Percentiles rank a stretch among this genome's conserved stretches.
phyloP scores from a whole-genome alignment of 2,329 filamentous ascomycete genomes.

The Exophiala mesophila region DNA sequence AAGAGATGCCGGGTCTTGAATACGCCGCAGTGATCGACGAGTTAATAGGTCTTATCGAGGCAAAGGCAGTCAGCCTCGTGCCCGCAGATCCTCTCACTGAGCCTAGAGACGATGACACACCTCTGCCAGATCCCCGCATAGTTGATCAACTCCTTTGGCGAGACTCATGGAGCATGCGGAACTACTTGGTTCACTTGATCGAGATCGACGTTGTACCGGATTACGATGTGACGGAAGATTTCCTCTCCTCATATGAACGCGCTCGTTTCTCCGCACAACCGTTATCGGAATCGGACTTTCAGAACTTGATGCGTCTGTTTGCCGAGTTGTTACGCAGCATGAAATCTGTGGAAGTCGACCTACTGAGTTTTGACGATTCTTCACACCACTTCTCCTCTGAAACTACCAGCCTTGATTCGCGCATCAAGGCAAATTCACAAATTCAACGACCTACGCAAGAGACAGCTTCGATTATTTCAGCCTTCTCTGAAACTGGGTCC shows the following conservation, averaged over 20 bases:
- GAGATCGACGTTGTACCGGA: constrained; percentile 59
- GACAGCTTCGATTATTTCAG: constrained; percentile 11
- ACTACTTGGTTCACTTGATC: constrained; percentile 70
- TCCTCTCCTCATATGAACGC: constrained; percentile 73
- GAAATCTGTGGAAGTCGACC: constrained; percentile 55
- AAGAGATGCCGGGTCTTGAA: constrained; percentile 73
- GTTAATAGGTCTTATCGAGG: constrained; percentile 84
- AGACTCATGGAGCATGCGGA: constrained; percentile 66
- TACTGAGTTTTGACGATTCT: constrained; percentile 38
- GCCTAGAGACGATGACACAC: constrained; percentile 33
- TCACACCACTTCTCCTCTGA: constrained; percentile 17
- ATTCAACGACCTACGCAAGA: constrained; percentile 4
- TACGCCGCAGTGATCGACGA: constrained; percentile 78
- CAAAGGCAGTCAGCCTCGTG: constrained; percentile 81
- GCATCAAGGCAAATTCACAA: background rate
- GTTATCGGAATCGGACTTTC: constrained; percentile 66
- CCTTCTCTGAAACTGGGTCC: constrained; percentile 16
- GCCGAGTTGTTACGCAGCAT: constrained; percentile 74
- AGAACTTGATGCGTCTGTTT: constrained; percentile 76
- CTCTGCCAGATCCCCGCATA: constrained; percentile 43
- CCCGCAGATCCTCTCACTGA: constrained; percentile 52
- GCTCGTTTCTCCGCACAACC: constrained; percentile 73
- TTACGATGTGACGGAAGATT: constrained; percentile 49
- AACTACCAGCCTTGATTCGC: constrained; percentile 7
- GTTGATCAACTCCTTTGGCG: constrained; percentile 68